Conservation (phyloP, 495 filamentous ascomycete genomes). For the Acidomyces sp. region DNA sequence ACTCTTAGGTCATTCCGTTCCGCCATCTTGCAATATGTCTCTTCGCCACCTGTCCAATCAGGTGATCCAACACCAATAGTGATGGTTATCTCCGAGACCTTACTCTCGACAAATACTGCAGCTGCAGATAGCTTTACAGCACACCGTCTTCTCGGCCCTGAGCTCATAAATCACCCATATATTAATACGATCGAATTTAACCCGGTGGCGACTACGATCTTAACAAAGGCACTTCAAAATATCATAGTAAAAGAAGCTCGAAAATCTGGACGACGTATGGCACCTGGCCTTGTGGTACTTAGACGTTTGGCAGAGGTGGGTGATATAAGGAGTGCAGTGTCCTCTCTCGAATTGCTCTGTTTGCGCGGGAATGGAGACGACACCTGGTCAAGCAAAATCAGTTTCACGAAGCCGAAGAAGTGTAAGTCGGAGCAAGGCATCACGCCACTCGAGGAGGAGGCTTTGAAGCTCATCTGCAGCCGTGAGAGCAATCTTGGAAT, state of each 20-base stretch:
- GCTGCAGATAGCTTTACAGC: constrained; percentile 79
- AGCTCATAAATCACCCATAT: constrained; percentile 64
- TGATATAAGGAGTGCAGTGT: constrained; percentile 82
- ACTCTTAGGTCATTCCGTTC: constrained; percentile 60
- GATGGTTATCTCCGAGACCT: constrained; percentile 80
- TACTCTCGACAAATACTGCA: constrained; percentile 59
- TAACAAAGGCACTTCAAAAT: constrained; percentile 67
- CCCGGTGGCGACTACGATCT: constrained; percentile 71
- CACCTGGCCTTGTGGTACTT: constrained; percentile 58
- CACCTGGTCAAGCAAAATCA: constrained; percentile 54
- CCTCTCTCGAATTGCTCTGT: constrained; percentile 80
- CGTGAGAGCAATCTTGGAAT: constrained; percentile 78
- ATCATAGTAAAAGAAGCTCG: constrained; percentile 69
- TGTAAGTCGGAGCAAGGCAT: constrained; percentile 41
- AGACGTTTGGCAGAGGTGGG: constrained; percentile 67
- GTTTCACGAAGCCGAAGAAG: constrained; percentile 49
- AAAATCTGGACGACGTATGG: constrained; percentile 49
- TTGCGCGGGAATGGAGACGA: constrained; percentile 53
- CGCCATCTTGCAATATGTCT: constrained; percentile 61
- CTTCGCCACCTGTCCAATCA: constrained; percentile 42
- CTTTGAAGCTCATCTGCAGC: constrained; percentile 61
- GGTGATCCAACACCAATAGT: constrained; percentile 46
- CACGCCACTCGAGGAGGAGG: constrained; percentile 59
- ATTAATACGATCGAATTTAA: constrained; percentile 80
- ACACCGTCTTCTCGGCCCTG: constrained; percentile 72